A percentile compares a stretch with the other conserved stretches of the same genome.
Conservation (phyloP, 2,329 filamentous ascomycete species). For the Malbranchea cinnamomea region DNA sequence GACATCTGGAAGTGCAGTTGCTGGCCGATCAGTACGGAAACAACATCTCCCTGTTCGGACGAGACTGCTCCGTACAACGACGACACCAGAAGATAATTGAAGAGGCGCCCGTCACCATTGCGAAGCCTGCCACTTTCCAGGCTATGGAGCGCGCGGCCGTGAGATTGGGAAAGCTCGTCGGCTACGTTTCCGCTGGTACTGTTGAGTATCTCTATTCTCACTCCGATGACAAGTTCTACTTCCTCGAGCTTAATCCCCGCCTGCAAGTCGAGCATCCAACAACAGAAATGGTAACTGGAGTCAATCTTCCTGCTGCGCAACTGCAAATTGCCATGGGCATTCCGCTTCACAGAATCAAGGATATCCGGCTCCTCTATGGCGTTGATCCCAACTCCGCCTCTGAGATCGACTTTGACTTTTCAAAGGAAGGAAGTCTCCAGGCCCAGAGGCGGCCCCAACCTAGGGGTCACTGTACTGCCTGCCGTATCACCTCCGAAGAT, state of each 20-base stretch:
- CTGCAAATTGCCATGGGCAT: conserved; percentile 99
- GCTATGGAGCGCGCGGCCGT: conserved; percentile 96
- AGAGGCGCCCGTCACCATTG: conserved; percentile 94
- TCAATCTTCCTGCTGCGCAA: conserved; percentile 92
- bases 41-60: conserved; percentile 96
- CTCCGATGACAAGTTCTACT: conserved; percentile 97
- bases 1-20: conserved; percentile 94
- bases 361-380: conserved; percentile 92
- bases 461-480: conserved; percentile 94
- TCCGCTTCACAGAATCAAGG: conserved; percentile 83
- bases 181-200: conserved; percentile 96
- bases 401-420: conserved; percentile 94
- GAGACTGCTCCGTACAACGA: conserved; percentile 97
- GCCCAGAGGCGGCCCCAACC: conserved; percentile 80
- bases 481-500: conserved; percentile 97
- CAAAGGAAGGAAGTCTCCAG: conserved; percentile 64
- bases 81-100: conserved; percentile 99
- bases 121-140: conserved; percentile 75
- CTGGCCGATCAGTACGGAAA: conserved; percentile 98
- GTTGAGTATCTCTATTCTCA: conserved; percentile 99
- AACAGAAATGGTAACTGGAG: conserved; percentile 97
- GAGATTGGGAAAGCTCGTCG: conserved; percentile 80
- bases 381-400: conserved; percentile 76
- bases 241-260: conserved; percentile 95
- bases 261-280: conserved; percentile 99